Base-by-base conservation (phyloP, 768 basidiomycete genomes). In the Rhodotorula babjevae region DNA sequence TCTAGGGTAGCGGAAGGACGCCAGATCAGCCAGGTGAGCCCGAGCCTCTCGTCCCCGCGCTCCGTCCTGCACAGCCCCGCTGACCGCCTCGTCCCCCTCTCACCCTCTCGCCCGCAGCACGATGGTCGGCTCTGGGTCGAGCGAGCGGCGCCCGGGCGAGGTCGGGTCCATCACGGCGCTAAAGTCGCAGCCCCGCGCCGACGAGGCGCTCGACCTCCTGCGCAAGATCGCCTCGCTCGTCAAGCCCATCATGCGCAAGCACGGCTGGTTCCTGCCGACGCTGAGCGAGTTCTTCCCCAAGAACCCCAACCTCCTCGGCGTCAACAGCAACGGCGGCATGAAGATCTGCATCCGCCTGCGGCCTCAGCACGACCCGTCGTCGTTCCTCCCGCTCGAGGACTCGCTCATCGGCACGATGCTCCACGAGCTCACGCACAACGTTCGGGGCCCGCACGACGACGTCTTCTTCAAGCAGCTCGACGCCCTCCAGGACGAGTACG, bases 211-310 rank as follows among this genome's bases (percentile, higher is more conserved):
- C 56, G 80, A 83, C 25, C 83, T 90, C 79, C 84, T 93, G 50
- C 85, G 89, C 76, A 85, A 85, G 72, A 84, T 57, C 25, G 36
- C 42, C 27, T 25, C 62, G 67, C 84, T 91, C 61, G 92, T 95
- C 62, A 94, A 93, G 80, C 94, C 94, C 14, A 92, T 97, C 75
- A 96, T 96, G 93, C 84, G 88, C 68, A 91, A 88, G 75, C 89
- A 89, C 76, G 82, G 82, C 10, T 97, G 93, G 93, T 84, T 85
- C 40, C 79, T 83, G 0, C 82, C 82, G 0, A 70, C 71, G 2
- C 71, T 82, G 12, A 77, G 80, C n/a, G 91, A 95, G 80, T 93
- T 94, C 84, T 92, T 90, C 76, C 92, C 92, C 10, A 86, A 87
- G 18, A 86, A 86, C 63, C 85, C 87, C 0, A 87, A 84, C 78